phyloP scores from a whole-genome alignment of 2,329 filamentous ascomycete genomes.

The Capronia americana region DNA sequence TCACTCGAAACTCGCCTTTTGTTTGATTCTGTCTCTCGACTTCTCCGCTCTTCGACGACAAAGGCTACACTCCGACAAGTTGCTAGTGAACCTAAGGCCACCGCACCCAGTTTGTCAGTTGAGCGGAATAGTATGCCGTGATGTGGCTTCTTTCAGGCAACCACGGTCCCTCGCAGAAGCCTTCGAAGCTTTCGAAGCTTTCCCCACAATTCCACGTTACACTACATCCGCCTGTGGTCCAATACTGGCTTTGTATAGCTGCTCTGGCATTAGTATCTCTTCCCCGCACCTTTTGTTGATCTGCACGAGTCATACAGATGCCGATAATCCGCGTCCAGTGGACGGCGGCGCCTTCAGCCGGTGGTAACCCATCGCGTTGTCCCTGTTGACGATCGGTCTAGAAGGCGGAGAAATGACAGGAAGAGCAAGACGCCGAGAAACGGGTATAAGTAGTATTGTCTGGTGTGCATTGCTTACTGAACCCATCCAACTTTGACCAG shows the following conservation, averaged over 20 bases:
- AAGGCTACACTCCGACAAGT: not conserved
- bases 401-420: not conserved
- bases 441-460: not conserved
- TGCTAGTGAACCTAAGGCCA: not conserved
- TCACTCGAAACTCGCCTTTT: not conserved
- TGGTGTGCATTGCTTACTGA: not conserved
- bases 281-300: constrained; percentile 2
- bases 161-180: not conserved
- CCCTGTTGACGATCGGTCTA: not conserved
- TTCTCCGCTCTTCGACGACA: not conserved
- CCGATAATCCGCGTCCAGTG: not conserved
- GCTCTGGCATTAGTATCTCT: not conserved
- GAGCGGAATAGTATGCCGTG: not conserved
- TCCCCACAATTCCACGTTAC: constrained; percentile 3
- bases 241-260: not conserved
- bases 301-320: not conserved
- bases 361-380: not conserved
- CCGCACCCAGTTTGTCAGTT: not conserved
- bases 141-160: not conserved
- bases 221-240: not conserved
- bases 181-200: constrained; percentile 5
- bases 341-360: not conserved
- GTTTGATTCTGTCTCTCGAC: not conserved
- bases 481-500: not conserved
- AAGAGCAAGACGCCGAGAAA: not conserved